phyloP scores from a whole-genome alignment of 1,284 basidiomycete species.

The Chiua sp. region DNA sequence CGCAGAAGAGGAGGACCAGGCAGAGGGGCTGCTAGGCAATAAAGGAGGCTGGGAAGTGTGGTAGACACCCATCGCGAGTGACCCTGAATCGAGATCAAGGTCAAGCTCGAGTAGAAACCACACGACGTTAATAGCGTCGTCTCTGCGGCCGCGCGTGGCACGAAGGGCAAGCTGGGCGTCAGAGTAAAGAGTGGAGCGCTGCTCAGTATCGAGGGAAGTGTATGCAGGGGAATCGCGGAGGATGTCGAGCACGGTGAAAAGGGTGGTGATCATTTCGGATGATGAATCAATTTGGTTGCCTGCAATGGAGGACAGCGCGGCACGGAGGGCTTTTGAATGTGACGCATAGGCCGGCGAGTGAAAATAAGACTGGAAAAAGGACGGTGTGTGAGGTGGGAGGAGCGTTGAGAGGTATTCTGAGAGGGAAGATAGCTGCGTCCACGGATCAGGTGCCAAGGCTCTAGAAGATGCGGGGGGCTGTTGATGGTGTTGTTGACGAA shows the following conservation, averaged over 20 bases:
- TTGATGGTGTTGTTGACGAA: conserved; percentile 69
- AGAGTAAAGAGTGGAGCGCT: conserved; percentile 51
- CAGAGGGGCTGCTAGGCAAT: conserved; percentile 11
- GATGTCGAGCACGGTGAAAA: conserved; percentile 65
- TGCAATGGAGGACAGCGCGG: conserved; percentile 54
- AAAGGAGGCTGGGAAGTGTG: conserved; percentile 43
- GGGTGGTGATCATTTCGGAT: conserved; percentile 39
- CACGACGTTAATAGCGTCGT: conserved; percentile 66
- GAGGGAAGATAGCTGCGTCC: conserved; percentile 74
- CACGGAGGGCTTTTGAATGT: conserved; percentile 63
- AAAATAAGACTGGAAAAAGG: conserved; percentile 68
- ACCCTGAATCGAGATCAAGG: conserved; percentile 48
- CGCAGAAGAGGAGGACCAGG: conserved; percentile 6
- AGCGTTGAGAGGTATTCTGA: conserved; percentile 64
- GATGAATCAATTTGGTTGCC: conserved; percentile 11
- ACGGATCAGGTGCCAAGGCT: conserved; percentile 58
- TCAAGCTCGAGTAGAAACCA: conserved; percentile 69
- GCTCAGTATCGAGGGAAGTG: conserved; percentile 48
- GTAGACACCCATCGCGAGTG: conserved; percentile 59
- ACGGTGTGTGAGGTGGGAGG: conserved; percentile 54
- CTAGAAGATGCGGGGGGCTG: conserved; percentile 6
- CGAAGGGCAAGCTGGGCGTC: conserved; percentile 62
- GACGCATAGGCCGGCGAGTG: conserved; percentile 64
- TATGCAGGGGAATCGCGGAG: conserved; percentile 53
- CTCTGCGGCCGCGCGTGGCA: conserved; percentile 54